phyloP scores from a whole-genome alignment of 371 early-diverging fungal species.

The Zychaea mexicana region DNA sequence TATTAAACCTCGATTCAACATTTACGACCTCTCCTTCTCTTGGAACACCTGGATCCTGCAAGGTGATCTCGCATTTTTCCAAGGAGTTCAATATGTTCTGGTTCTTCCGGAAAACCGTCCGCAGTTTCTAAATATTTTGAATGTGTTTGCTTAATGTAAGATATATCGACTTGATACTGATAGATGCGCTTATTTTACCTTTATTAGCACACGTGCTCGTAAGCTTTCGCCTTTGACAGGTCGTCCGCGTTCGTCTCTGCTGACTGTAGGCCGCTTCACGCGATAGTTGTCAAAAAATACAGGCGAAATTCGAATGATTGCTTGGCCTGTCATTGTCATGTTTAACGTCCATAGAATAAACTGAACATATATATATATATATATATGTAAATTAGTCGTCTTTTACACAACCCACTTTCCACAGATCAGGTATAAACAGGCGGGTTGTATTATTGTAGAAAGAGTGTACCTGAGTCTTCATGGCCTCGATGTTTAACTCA shows the following conservation, averaged over 20 bases:
- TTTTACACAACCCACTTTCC: not conserved
- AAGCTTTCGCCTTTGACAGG: slow-evolving; percentile 17
- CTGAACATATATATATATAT: not conserved
- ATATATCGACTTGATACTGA: not conserved
- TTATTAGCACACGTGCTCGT: slow-evolving; percentile 12
- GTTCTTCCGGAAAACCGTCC: slow-evolving; percentile 15
- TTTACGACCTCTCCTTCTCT: not conserved
- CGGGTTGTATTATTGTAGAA: not conserved
- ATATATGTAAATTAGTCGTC: not conserved
- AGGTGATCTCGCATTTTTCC: slow-evolving; percentile 10
- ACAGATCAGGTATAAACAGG: not conserved
- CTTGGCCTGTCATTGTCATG: slow-evolving; percentile 22
- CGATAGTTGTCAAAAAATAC: slow-evolving; percentile 22
- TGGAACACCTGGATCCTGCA: not conserved
- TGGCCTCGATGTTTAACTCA: slow-evolving; percentile 26
- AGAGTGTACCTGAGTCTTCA: slow-evolving; percentile 22
- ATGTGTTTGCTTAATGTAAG: not conserved
- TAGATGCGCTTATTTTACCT: not conserved
- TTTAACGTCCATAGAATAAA: slow-evolving; percentile 23
- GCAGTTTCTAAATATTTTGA: slow-evolving; percentile 6
- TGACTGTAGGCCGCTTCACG: slow-evolving; percentile 7
- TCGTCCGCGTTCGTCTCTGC: not conserved
- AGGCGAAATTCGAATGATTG: slow-evolving; percentile 27
- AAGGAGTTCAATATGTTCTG: slow-evolving; percentile 7
- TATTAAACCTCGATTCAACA: not conserved